Evolutionary conservation across 345 rosid genomes (phyloP).

Genomic region (Odontarrhena argentea): DNA sequence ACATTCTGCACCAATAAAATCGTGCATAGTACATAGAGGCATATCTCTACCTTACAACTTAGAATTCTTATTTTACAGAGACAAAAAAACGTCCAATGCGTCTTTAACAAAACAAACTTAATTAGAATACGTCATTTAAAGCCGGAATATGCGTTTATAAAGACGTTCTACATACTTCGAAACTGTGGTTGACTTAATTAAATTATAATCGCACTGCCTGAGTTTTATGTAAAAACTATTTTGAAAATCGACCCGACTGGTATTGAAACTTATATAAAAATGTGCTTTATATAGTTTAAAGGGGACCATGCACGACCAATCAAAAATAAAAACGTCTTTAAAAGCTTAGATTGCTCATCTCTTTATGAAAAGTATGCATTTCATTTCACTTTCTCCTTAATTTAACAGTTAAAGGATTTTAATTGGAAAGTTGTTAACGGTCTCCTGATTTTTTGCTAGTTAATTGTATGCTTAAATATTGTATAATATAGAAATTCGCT

Average conservation of each 20-base stretch:
- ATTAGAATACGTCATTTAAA: constrained; percentile 14
- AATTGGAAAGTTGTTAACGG: constrained; percentile 41
- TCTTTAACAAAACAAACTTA: no score
- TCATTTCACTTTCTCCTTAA: constrained; percentile 23
- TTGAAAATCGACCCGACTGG: constrained; percentile 4
- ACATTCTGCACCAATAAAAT: background rate
- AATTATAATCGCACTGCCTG: constrained; percentile 14
- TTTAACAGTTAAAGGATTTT: constrained; percentile 10
- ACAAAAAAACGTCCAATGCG: background rate
- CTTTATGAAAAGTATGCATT: constrained; percentile 34
- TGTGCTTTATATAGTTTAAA: constrained; percentile 16
- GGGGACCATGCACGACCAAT: constrained; percentile 25
- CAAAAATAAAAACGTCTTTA: background rate
- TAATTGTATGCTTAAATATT: constrained; percentile 3
- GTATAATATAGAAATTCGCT: constrained; percentile 1
- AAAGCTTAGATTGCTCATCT: constrained; percentile 21
- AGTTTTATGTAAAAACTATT: background rate
- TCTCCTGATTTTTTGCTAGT: constrained; percentile 29
- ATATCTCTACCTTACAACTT: background rate
- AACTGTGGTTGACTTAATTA: constrained; percentile 30
- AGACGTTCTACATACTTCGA: constrained; percentile 36
- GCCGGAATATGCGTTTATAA: constrained; percentile 27
- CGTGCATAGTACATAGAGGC: background rate
- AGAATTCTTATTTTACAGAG: background rate
- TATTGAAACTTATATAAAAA: background rate